Conservation (phyloP, 495 filamentous ascomycete genomes). For the Pyrenula aspistea region DNA sequence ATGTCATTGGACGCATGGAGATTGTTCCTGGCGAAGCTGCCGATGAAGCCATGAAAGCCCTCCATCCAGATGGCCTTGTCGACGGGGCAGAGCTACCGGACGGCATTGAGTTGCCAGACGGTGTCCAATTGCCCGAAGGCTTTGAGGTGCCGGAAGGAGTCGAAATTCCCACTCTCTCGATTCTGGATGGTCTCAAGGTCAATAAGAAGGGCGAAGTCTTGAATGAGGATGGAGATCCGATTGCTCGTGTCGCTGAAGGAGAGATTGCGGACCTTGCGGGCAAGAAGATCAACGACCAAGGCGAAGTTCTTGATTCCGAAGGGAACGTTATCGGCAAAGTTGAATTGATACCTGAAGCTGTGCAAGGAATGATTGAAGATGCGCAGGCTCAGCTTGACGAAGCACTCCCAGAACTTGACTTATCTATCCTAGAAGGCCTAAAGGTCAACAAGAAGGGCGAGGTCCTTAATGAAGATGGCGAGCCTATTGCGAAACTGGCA, state of each 20-base stretch:
- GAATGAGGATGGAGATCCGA: slow-evolving; percentile 34
- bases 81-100: slow-evolving; percentile 11
- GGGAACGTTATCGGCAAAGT: slow-evolving; percentile 21
- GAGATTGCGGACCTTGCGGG: slow-evolving; percentile 26
- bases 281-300: slow-evolving; percentile 36
- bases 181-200: slow-evolving; percentile 43
- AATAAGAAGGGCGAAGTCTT: slow-evolving; percentile 61
- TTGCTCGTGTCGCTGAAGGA: slow-evolving; percentile 28
- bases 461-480: slow-evolving; percentile 43
- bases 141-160: slow-evolving; percentile 10
- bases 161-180: slow-evolving; percentile 24
- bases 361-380: slow-evolving; percentile 26
- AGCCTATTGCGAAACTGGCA: slow-evolving; percentile 33
- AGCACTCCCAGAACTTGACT: slow-evolving; percentile 29
- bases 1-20: slow-evolving; percentile 36
- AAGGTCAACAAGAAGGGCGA: slow-evolving; percentile 65
- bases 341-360: slow-evolving; percentile 8
- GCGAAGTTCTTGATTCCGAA: slow-evolving; percentile 27
- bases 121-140: neutral
- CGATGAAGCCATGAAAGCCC: slow-evolving; percentile 30
- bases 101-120: slow-evolving; percentile 1
- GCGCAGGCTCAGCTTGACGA: slow-evolving; percentile 20
- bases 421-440: slow-evolving; percentile 47
- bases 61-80: slow-evolving; percentile 31
- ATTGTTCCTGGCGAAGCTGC: slow-evolving; percentile 39